These are phyloP conservation scores for Arthroderma sp. DNA, from an alignment of 2,329 filamentous ascomycete genomes.

Conservation along the genomic window DNA sequence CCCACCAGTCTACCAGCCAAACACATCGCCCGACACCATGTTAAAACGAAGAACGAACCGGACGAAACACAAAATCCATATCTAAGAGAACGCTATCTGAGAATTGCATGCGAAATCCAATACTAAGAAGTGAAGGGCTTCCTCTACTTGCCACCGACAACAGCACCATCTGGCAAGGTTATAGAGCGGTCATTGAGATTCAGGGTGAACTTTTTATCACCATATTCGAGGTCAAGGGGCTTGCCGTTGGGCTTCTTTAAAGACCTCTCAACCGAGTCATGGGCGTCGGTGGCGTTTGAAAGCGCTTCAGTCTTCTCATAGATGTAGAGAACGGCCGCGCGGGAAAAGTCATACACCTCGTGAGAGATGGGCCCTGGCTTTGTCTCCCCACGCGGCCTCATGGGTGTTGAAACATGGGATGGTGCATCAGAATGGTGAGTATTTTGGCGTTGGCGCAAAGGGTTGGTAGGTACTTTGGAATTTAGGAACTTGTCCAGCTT, in stretches of 20 bases:
- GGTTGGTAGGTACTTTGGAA: background rate
- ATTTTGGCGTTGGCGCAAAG: background rate
- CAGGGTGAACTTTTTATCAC: constrained; percentile 11
- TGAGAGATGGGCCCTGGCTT: background rate
- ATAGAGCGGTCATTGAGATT: constrained; percentile 16
- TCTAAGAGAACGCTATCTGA: background rate
- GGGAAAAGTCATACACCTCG: constrained; percentile 16
- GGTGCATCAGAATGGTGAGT: background rate
- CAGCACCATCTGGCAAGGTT: constrained; percentile 11
- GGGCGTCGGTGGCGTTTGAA: constrained; percentile 9
- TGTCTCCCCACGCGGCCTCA: no score
- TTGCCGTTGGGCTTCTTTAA: constrained; percentile 4
- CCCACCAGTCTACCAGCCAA: no score
- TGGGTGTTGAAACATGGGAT: background rate
- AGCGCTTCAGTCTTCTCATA: constrained; percentile 13
- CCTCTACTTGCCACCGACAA: constrained; percentile 8
- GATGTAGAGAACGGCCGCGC: constrained; percentile 17
- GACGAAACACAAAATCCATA: no score
- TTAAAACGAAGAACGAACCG: no score
- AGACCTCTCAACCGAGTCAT: constrained; percentile 11
- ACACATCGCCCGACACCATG: no score
- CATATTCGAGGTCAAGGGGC: constrained; percentile 12
- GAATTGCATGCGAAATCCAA: background rate
- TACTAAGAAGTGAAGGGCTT: background rate
- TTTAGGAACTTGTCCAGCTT: background rate